These are phyloP conservation scores for Leishmania aethiopica DNA, from an alignment of 208 protist species.

Conservation along the genomic window DNA sequence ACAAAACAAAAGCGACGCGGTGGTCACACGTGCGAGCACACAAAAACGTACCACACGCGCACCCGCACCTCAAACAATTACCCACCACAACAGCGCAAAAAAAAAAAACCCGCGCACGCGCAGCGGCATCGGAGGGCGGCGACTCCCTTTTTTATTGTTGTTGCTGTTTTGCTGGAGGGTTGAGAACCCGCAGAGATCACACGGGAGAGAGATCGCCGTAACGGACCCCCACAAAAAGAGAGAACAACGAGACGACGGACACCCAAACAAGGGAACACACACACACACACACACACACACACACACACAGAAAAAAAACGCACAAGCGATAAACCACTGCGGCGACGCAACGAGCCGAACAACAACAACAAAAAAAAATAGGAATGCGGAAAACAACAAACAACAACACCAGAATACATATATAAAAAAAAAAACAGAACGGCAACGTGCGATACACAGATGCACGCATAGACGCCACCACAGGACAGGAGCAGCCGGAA, in stretches of 20 bases:
- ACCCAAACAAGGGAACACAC: background rate
- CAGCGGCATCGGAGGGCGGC: background rate
- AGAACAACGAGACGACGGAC: background rate
- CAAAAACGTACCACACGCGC: background rate
- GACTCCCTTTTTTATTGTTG: background rate
- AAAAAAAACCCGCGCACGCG: background rate
- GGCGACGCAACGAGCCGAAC: background rate
- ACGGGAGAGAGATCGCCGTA: background rate
- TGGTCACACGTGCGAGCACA: background rate
- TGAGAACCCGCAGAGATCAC: background rate
- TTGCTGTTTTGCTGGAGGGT: background rate
- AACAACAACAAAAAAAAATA: background rate
- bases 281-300: background rate
- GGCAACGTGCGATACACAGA: background rate
- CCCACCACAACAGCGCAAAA: background rate
- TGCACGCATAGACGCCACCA: background rate
- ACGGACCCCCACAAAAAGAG: background rate
- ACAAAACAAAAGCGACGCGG: background rate
- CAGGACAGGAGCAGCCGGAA: background rate
- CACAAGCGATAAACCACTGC: background rate
- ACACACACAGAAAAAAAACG: background rate
- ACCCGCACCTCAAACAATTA: background rate
- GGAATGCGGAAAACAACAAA: background rate
- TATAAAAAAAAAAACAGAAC: background rate
- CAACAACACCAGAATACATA: background rate